Conservation (phyloP, 2,329 filamentous ascomycete species). For the Alternaria alternata region DNA sequence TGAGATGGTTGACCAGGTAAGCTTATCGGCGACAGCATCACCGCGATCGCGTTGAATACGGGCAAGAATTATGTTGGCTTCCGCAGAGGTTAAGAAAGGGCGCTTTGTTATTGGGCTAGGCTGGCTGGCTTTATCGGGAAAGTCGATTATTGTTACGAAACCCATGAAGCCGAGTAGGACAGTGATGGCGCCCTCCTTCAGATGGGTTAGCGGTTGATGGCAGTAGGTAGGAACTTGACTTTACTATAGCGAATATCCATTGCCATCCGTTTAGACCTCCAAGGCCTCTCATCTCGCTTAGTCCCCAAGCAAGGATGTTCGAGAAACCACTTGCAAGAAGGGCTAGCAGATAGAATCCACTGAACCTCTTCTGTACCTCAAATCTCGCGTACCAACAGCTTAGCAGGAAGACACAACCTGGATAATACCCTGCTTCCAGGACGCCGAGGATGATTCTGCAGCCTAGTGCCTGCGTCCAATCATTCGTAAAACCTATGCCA, state of each 20-base stretch:
- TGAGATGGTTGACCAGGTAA: conserved; percentile 12
- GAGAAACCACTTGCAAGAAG: conserved; percentile 40
- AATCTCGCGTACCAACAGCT: conserved; percentile 30
- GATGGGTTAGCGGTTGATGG: neutral
- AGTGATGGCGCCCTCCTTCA: conserved; percentile 25
- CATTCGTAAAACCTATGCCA: conserved; percentile 28
- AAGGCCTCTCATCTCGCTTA: conserved; percentile 38
- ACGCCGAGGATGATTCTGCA: conserved; percentile 27
- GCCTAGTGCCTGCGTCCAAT: conserved; percentile 23
- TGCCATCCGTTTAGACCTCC: conserved; percentile 41
- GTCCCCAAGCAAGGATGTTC: conserved; percentile 41
- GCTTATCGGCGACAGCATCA: conserved; percentile 33
- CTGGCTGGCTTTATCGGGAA: conserved; percentile 16
- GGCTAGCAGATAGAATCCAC: conserved; percentile 33
- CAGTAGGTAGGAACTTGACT: neutral
- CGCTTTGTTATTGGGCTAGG: conserved; percentile 16
- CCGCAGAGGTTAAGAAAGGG: conserved; percentile 25
- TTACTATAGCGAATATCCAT: conserved; percentile 32
- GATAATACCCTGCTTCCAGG: conserved; percentile 31
- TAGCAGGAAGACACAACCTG: conserved; percentile 28
- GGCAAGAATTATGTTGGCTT: conserved; percentile 18
- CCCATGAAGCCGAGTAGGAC: conserved; percentile 22
- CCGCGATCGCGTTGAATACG: conserved; percentile 50
- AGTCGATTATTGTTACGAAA: conserved; percentile 31
- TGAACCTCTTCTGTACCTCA: conserved; percentile 32